Conservation (phyloP, 176 grass and related monocot species). For the Dactylis glomerata region DNA sequence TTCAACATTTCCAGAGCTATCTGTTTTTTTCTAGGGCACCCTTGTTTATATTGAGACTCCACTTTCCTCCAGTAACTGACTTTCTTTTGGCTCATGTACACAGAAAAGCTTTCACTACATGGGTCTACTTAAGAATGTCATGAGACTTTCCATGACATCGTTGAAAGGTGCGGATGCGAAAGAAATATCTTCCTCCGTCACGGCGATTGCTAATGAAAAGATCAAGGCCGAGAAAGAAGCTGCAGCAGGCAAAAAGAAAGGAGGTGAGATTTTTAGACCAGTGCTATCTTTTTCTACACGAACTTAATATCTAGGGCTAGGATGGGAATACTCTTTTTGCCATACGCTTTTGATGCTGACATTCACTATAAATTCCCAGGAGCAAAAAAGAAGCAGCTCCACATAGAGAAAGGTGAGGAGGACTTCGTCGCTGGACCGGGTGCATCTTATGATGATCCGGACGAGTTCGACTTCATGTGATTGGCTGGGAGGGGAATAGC, state of each 20-base stretch:
- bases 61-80: neutral
- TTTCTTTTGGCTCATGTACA: neutral
- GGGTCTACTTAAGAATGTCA: conserved; percentile 70
- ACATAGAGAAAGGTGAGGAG: conserved; percentile 66
- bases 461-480: conserved; percentile 89
- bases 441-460: conserved; percentile 43
- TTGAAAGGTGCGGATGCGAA: conserved; percentile 84
- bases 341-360: neutral
- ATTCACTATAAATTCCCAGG: conserved; percentile 34
- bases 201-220: conserved; percentile 88
- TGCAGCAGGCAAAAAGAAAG: conserved; percentile 71
- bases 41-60: neutral
- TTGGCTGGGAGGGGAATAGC: conserved; percentile 36
- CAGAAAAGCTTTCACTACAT: conserved; percentile 96
- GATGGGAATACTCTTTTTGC: neutral
- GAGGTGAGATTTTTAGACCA: conserved; percentile 39
- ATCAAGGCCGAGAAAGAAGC: conserved; percentile 70
- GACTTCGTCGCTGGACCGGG: conserved; percentile 48
- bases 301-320: neutral
- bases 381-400: conserved; percentile 78
- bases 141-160: conserved; percentile 52
- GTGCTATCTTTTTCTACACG: neutral
- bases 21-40: neutral
- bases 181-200: conserved; percentile 72
- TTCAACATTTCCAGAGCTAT: neutral